Base-by-base conservation (phyloP, 345 rosid species). In the Hibiscus mutabilis region DNA sequence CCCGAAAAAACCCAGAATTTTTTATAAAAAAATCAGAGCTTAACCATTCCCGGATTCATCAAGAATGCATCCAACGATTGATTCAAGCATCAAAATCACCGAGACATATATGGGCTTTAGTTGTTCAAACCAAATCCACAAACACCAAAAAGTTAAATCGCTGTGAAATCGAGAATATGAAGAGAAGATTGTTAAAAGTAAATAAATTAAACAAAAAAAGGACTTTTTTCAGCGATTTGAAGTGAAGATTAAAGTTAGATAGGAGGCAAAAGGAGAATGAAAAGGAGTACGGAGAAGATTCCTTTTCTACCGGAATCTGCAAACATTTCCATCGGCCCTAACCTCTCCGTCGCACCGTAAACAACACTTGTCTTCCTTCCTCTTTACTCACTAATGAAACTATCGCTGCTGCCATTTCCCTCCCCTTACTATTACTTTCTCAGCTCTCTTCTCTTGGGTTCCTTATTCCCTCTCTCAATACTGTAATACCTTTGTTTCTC, bases 261-360 rank as follows among this genome's bases (percentile, higher is more conserved):
- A 69, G 73, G 68, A 56, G 91, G 91, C 78, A 91, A 79, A 82
- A 89, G 83, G 83, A 86, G 88, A 75, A 91, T 84, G 72, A 89
- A 84, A 75, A 87, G 90, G 72, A 88, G 82, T 74, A 83, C 82
- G 79, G 86, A 88, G 91, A 82, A 84, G 84, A 82, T 77, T 83
- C 84, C 90, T 63, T 82, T 80, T 78, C 81, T 82, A 71, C 76
- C 69, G 81, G 85, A 85, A 60, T 71, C 74, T 53, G 81, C 93
- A 82, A 89, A 87, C 96, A 84, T 85, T 87, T 87, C 92, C 79
- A 79, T 68, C 66, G 66, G 15, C 68, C 16, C 60, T 56, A 13
- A 22, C 2, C 6, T 29, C 64, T 57, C 7, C 24, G 2, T 57
- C 13, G 1, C 59, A 60, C 16, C 8, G 47, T 10, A 22, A n/a